Conservation (phyloP, 2,329 filamentous ascomycete genomes). For the Penicillium digitatum region DNA sequence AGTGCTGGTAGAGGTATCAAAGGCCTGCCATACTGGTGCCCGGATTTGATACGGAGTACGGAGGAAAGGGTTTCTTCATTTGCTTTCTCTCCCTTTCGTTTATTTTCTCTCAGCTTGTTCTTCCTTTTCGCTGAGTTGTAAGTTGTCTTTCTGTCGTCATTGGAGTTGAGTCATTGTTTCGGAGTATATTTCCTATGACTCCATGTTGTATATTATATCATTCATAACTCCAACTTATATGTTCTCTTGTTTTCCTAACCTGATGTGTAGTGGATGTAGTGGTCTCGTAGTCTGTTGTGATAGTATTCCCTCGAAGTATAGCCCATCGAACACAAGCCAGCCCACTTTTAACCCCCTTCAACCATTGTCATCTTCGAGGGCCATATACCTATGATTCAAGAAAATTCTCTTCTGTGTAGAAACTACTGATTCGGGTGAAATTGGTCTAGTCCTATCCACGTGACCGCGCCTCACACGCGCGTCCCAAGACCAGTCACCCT, state of each 20-base stretch:
- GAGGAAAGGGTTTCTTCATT: background rate
- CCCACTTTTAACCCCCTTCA: background rate
- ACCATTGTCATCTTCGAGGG: background rate
- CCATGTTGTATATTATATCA: background rate
- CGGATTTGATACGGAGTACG: background rate
- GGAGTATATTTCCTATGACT: background rate
- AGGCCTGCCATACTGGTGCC: background rate
- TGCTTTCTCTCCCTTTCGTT: background rate
- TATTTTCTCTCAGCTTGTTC: background rate
- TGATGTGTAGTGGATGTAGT: background rate
- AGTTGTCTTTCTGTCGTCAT: background rate
- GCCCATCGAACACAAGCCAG: background rate
- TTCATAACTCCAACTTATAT: background rate
- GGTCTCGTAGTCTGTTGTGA: background rate
- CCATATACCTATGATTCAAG: background rate
- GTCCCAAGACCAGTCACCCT: constrained; percentile 14
- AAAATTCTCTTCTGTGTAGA: background rate
- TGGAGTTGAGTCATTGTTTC: background rate
- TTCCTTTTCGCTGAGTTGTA: background rate
- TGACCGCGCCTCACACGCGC: constrained; percentile 36
- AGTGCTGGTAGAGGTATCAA: background rate
- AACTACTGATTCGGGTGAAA: background rate
- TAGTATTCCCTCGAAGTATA: background rate
- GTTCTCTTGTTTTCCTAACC: background rate
- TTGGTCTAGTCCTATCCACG: constrained; percentile 19